These are phyloP conservation scores for Penicillium sp. DNA, from an alignment of 2,329 filamentous ascomycete genomes.

Conservation along the genomic window DNA sequence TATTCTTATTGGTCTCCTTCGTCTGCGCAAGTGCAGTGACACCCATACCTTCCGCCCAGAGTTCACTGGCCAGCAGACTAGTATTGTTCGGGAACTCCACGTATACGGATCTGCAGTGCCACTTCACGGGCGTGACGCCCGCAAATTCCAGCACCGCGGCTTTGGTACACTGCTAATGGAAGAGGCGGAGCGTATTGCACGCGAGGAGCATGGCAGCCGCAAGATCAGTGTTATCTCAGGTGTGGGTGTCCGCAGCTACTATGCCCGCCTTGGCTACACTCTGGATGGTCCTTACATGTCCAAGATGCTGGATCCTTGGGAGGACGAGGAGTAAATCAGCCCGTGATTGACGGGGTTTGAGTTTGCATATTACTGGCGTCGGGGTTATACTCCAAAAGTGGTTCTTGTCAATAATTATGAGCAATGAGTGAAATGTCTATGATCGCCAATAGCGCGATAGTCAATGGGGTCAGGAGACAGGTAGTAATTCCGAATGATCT, in stretches of 20 bases:
- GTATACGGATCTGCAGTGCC: constrained; percentile 98
- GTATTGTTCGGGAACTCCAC: constrained; percentile 89
- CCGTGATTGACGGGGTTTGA: neutral
- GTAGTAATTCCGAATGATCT: constrained; percentile 17
- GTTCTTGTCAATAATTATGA: constrained; percentile 20
- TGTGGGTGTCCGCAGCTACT: constrained; percentile 93
- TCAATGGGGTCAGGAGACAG: constrained; percentile 8
- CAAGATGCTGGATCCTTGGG: constrained; percentile 47
- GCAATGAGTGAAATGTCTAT: constrained; percentile 27
- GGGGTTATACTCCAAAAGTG: constrained; percentile 16
- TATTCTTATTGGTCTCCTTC: constrained; percentile 87
- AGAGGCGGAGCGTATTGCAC: constrained; percentile 91
- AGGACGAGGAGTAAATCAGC: constrained; percentile 35
- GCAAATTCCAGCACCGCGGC: constrained; percentile 97
- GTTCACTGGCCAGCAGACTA: constrained; percentile 80
- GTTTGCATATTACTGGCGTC: constrained; percentile 22
- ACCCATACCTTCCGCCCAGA: constrained; percentile 93
- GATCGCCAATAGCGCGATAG: constrained; percentile 12
- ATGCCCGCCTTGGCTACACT: constrained; percentile 87
- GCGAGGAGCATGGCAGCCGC: constrained; percentile 86
- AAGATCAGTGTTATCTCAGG: constrained; percentile 99
- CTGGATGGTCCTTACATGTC: constrained; percentile 84
- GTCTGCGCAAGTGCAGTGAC: constrained; percentile 84
- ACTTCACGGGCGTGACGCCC: constrained; percentile 88
- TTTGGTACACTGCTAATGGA: constrained; percentile 97